Base-by-base conservation (phyloP, 345 rosid species). In the Populus davidiana region DNA sequence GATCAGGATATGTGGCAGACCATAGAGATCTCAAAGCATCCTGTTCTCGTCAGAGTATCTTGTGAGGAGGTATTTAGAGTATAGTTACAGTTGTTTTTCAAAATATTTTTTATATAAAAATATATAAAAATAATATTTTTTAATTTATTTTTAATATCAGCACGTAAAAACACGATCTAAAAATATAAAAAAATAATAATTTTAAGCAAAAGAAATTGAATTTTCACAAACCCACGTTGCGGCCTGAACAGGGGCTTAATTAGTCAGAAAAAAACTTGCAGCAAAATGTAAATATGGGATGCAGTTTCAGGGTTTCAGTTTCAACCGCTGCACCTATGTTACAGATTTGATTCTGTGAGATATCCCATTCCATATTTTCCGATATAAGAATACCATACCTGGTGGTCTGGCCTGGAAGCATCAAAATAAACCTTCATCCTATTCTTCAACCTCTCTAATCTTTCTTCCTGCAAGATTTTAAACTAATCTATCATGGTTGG, bases 21-120 rank as follows among this genome's bases (percentile, higher is more conserved):
- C 99, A 95, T 62, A 95, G 64, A 61, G 99, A 96, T 85, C 88
- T 93, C 76, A 95, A 74, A 78, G 98, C 98, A 81, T 88, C 93
- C 90, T 92, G 86, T 76, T 18, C 21, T 56, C 62, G 36, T 0
- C 5, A 4, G 5, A 33, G 36, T 5, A 33, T 33, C 36, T 33
- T 33, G 36, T 33, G 4, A 33, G 36, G 36, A 33, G 36, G 5
- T 33, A 1, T 33, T 2, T 0, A 33, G 1, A 33, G 5, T 4
- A 0, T 4, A 33, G 5, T 5, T 33, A 33, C 0, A 4, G 0
- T 5, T 33, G 36, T 0, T 33, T 33, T 33, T 33, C 4, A 33
- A 33, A 33, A 33, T 4, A 3, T 4, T 4, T 4, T 33, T 33
- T 33, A 33, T 4, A 27, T 27, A 31, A 31, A 31, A 31, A 31